Base-by-base conservation (phyloP, 2,329 filamentous ascomycete species). In the Sarocladium brachiariae region DNA sequence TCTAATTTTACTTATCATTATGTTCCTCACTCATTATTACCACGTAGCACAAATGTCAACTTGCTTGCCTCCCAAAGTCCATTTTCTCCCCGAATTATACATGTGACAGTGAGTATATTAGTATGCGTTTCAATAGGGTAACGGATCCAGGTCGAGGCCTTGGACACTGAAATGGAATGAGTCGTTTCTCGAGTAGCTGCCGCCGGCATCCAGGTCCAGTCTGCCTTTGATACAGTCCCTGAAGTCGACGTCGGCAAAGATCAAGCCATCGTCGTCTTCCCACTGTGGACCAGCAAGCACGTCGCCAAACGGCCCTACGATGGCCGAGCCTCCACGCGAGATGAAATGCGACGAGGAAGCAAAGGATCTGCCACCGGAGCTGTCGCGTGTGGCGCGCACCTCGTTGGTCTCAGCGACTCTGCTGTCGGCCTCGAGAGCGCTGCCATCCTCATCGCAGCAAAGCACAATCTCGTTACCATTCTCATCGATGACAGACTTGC, bases 141-240 rank as follows among this genome's bases (percentile, higher is more conserved):
- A 63, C 25, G 80, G 78, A 58, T 74, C 73, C 33, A 84, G 55
- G 57, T 83, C 74, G 54, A 84, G 59, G 0, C 81, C 81, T 48
- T 76, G 67, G 3, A 84, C 81, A 0, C 71, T 76, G 24, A 84
- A 71, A 59, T 75, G 77, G 65, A 85, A 84, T 3, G 77, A 72
- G 63, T 85, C 81, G 54, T 80, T 83, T 50, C 89, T 77, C 2
- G 89, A 91, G 66, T 95, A 96, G 62, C 86, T 90, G 0, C 91
- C 91, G 2, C 82, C 89, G 33, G 88, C 83, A 70, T 96, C 91
- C 43, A 96, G 65, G 64, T 96, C 90, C 56, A 96, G 65, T 49
- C 89, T 73, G 0, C 90, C 91, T 9, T 88, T 76, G 57, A 90
- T 80, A 59, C 91, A 96, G 57, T 96, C 89, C 45, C 95, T 87